Conservation (phyloP, 495 filamentous ascomycete species). For the Penicillium soppii region DNA sequence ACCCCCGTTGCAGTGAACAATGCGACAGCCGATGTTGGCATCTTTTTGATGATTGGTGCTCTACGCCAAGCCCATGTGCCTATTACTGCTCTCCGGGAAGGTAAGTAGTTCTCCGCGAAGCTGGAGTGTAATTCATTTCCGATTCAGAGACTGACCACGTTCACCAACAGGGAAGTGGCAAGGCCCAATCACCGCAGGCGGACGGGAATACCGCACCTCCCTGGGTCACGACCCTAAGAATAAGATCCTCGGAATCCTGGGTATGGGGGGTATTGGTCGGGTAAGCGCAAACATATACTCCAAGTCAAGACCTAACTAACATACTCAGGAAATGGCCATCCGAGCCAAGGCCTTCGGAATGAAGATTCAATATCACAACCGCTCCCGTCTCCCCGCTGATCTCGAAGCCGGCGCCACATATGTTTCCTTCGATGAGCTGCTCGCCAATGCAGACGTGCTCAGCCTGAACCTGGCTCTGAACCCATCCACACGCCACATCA, state of each 20-base stretch:
- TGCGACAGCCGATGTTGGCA: slow-evolving; percentile 69
- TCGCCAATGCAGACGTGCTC: slow-evolving; percentile 68
- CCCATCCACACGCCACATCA: slow-evolving; percentile 64
- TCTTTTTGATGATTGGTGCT: slow-evolving; percentile 71
- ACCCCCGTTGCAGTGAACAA: slow-evolving; percentile 68
- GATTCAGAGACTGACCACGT: background rate
- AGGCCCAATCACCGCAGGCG: slow-evolving; percentile 26
- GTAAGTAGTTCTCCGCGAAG: slow-evolving; percentile 42
- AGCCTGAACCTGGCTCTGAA: slow-evolving; percentile 76
- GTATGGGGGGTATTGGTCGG: slow-evolving; percentile 80
- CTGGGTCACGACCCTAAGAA: slow-evolving; percentile 67
- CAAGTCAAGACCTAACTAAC: background rate
- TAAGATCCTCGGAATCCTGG: slow-evolving; percentile 76
- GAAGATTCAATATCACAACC: slow-evolving; percentile 72
- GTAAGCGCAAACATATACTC: slow-evolving; percentile 21
- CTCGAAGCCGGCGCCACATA: slow-evolving; percentile 60
- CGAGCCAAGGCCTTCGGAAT: slow-evolving; percentile 69
- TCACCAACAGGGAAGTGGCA: slow-evolving; percentile 46
- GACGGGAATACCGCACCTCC: slow-evolving; percentile 25
- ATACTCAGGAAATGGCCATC: slow-evolving; percentile 60
- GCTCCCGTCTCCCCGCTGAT: slow-evolving; percentile 52
- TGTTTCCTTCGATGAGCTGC: slow-evolving; percentile 66
- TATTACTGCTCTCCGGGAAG: slow-evolving; percentile 58
- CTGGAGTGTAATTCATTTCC: background rate
- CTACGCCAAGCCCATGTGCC: slow-evolving; percentile 65